phyloP scores from a whole-genome alignment of 2,329 filamentous ascomycete species.

The Acephala macrosclerotiorum region DNA sequence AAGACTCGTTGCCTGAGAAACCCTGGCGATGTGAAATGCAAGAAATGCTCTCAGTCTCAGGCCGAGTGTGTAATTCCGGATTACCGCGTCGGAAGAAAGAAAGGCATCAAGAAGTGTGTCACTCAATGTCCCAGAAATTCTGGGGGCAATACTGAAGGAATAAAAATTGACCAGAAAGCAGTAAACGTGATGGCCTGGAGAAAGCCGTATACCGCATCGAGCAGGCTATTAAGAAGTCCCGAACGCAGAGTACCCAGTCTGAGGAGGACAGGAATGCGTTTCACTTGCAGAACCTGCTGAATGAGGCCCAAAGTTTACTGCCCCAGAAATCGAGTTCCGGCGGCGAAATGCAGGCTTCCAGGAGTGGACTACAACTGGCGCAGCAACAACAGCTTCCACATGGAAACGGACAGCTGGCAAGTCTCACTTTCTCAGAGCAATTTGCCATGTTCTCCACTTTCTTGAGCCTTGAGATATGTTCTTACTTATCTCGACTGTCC shows the following conservation, averaged over 20 bases:
- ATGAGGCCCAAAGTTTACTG: constrained; percentile 53
- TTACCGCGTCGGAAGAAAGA: constrained; percentile 77
- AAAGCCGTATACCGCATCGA: constrained; percentile 79
- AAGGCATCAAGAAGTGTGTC: constrained; percentile 76
- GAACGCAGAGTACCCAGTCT: constrained; percentile 48
- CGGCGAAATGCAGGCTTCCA: background rate
- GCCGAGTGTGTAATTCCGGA: constrained; percentile 72
- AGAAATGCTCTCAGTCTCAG: constrained; percentile 64
- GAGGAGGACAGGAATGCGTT: constrained; percentile 50
- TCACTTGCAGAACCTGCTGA: constrained; percentile 58
- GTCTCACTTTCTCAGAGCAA: no score
- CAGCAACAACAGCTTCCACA: background rate
- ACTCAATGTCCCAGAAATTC: background rate
- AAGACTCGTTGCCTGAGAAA: constrained; percentile 73
- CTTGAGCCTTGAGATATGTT: background rate
- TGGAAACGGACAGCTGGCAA: background rate
- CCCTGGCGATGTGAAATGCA: constrained; percentile 60
- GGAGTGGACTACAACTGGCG: background rate
- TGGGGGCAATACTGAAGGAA: no score
- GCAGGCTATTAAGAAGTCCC: constrained; percentile 67
- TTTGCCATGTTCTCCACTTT: background rate
- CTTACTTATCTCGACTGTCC: no score
- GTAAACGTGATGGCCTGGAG: constrained; percentile 76
- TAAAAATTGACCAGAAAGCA: constrained; percentile 43
- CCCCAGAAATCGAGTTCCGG: constrained; percentile 25